These are phyloP conservation scores for Nitzschia sp. DNA, from an alignment of 108 stramenopile genomes.

Conservation along the genomic window DNA sequence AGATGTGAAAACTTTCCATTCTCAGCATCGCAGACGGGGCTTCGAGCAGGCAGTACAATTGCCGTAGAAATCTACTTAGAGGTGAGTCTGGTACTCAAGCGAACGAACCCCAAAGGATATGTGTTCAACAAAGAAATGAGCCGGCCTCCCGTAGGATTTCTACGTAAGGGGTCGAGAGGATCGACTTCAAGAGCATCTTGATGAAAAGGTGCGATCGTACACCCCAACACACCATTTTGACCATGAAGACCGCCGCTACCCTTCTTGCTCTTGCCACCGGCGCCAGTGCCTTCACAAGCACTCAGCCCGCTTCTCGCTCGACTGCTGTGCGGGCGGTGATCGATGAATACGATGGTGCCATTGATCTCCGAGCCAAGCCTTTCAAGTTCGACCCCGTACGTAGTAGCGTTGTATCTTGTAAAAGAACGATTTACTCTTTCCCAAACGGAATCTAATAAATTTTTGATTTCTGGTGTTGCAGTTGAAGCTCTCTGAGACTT, in stretches of 20 bases:
- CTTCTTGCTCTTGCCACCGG: slow-evolving; percentile 60
- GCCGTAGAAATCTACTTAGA: background rate
- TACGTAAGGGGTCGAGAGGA: slow-evolving; percentile 8
- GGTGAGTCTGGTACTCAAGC: background rate
- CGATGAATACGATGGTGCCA: slow-evolving; percentile 48
- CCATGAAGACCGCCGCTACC: slow-evolving; percentile 65
- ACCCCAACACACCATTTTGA: slow-evolving; percentile 7
- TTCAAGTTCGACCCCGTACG: slow-evolving; percentile 76
- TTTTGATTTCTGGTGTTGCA: slow-evolving; percentile 1
- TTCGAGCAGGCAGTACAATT: background rate
- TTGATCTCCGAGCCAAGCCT: slow-evolving; percentile 57
- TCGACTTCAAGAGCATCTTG: background rate
- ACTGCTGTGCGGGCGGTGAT: slow-evolving; percentile 35
- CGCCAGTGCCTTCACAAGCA: slow-evolving; percentile 69
- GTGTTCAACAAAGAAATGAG: slow-evolving; percentile 3
- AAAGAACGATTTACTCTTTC: too few relatives aligned
- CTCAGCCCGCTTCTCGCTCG: slow-evolving; percentile 24
- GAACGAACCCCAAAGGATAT: slow-evolving; percentile 3
- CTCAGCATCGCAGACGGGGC: background rate
- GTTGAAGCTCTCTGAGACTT: slow-evolving; percentile 15
- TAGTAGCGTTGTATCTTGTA: background rate
- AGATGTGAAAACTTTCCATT: slow-evolving; percentile 5
- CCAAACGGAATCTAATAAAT: background rate
- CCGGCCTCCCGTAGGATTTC: background rate
- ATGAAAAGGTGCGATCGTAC: background rate